Base-by-base conservation (phyloP, 208 protist genomes). In the Herpetomonas tarakana region DNA sequence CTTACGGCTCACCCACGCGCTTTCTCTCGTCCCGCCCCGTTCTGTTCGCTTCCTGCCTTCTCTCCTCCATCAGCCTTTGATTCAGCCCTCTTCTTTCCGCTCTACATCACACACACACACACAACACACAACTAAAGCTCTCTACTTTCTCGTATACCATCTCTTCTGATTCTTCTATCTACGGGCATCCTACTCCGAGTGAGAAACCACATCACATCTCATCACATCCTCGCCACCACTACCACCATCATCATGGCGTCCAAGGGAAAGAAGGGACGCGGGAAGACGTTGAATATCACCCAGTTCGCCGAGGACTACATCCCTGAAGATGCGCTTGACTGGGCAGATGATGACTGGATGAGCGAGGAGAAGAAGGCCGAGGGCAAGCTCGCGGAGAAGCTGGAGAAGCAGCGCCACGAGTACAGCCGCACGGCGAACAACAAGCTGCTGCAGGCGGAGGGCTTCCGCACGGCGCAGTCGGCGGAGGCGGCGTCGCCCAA, bases 241-340 rank as follows among this genome's bases (percentile, higher is more conserved):
- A n/a, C n/a, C n/a, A 30, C 0, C 1, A 31, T 26, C 52, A 75
- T 28, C 19, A 92, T 88, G 79, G 74, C 82, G 39, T 72, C 86
- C 11, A 89, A 87, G 56, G 68, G 76, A 44, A 90, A 89, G 60
- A 81, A 84, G 45, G 80, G 73, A 55, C 78, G 78, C 54, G 88
- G 88, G 29, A 90, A 92, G 74, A 81, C 77, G n/a, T 63, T 94
- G 44, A 86, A 90, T 65, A 54, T 94, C 60, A 76, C 67, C 25
- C 76, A 88, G 50, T 92, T 91, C 69, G 86, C 89, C 67, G 82
- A 91, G 39, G 83, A 86, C 50, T 86, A 81, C 66, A 68, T 91
- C 46, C 76, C 79, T 16, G 88, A 94, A 19, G 73, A 84, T 19
- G 83, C 74, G 57, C 78, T 89, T 49, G 84, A 94, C 62, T 90